phyloP scores from a whole-genome alignment of 2,329 filamentous ascomycete genomes.

The Dothistroma septosporum region DNA sequence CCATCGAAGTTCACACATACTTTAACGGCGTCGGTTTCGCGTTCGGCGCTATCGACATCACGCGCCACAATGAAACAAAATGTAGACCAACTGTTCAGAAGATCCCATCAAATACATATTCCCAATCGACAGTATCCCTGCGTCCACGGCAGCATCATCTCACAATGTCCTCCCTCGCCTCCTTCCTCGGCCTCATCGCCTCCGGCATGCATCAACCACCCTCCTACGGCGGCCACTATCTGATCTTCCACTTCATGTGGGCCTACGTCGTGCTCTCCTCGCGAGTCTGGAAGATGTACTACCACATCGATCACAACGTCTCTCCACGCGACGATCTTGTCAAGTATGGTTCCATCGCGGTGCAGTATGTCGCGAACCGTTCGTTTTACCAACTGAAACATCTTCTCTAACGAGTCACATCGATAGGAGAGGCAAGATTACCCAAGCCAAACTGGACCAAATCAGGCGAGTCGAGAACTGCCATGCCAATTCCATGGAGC shows the following conservation, averaged over 20 bases:
- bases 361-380: constrained; percentile 18
- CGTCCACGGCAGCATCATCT: neutral
- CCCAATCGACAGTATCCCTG: neutral
- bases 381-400: neutral
- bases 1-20: neutral
- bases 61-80: neutral
- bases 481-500: constrained; percentile 47
- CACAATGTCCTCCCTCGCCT: constrained; percentile 18
- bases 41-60: neutral
- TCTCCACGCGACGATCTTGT: constrained; percentile 46
- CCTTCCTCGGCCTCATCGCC: constrained; percentile 26
- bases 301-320: constrained; percentile 47
- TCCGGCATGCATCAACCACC: constrained; percentile 13
- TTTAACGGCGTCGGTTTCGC: neutral
- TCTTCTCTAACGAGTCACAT: constrained; percentile 34
- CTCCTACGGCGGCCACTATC: constrained; percentile 30
- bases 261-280: constrained; percentile 45
- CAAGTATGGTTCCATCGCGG: constrained; percentile 43
- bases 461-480: constrained; percentile 44
- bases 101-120: neutral
- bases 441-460: constrained; percentile 40
- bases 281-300: constrained; percentile 41
- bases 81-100: neutral
- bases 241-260: constrained; percentile 42
- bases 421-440: constrained; percentile 39